Evolutionary conservation across 306 rosid genomes (phyloP).

Genomic region (Dryas octopetala): DNA sequence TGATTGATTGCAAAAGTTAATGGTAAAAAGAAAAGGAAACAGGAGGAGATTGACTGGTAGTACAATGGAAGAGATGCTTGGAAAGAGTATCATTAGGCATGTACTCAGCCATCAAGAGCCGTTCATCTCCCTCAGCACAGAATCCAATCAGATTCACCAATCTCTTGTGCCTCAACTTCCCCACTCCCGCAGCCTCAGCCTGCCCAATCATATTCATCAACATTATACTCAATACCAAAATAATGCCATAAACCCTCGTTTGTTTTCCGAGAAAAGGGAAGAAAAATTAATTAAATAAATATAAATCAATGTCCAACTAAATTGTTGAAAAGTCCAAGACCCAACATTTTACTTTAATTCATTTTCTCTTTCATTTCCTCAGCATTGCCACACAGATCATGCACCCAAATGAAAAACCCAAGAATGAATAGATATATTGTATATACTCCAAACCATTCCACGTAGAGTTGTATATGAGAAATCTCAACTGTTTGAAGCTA

Average conservation of each 20-base stretch:
- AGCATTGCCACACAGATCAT: constrained; percentile 8
- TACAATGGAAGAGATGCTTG: constrained; percentile 85
- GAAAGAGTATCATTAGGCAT: constrained; percentile 51
- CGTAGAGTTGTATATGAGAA: background rate
- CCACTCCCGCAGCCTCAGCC: constrained; percentile 83
- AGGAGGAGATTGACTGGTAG: constrained; percentile 22
- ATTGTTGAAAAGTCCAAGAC: background rate
- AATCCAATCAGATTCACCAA: constrained; percentile 79
- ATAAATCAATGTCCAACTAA: background rate
- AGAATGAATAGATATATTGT: background rate
- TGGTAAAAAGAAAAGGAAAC: constrained; percentile 2
- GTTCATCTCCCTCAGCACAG: constrained; percentile 80
- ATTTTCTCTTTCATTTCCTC: background rate
- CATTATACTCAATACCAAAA: constrained; percentile 10
- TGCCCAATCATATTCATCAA: constrained; percentile 33
- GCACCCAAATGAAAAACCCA: background rate
- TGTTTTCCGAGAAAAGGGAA: too few relatives aligned
- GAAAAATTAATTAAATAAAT: background rate
- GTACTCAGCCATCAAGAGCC: constrained; percentile 69
- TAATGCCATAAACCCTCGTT: background rate
- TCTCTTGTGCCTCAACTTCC: constrained; percentile 79
- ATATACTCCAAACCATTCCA: background rate
- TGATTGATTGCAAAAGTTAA: background rate
- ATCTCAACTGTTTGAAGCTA: background rate
- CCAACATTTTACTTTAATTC: background rate